Base-by-base conservation (phyloP, 768 basidiomycete species). In the Hericium alpestre region DNA sequence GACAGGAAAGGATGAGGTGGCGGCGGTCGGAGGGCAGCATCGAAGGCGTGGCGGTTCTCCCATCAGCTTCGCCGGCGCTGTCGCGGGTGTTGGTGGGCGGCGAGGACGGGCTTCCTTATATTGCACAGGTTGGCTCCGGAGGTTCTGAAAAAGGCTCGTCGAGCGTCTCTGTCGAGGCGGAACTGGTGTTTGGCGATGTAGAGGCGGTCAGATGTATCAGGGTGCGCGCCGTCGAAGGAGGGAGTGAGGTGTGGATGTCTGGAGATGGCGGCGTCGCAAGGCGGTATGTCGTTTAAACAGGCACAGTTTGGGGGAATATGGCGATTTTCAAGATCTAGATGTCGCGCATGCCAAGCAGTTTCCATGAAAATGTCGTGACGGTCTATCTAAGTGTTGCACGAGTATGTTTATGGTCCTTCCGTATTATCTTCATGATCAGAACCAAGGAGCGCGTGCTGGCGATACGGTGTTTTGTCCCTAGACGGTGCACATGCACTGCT, bases 131-230 rank as follows among this genome's bases (percentile, higher is more conserved):
- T n/a, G 18, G 23, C 18, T 32, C 32, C 32, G 32, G 32, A 32
- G 32, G 32, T 32, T 32, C 32, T 32, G 51, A 53, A n/a, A 38
- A 41, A 9, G 25, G 15, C 32, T 18, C 47, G 8, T 15, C 38
- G 13, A 18, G 11, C 27, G 50, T 46, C 10, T 47, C 54, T 6
- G 39, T 61, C 32, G 47, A 51, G 13, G 20, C 25, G 32, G 62
- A 63, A 37, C 48, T 63, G 38, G 62, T 63, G 20, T 63, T 61
- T 38, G 60, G 62, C 48, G 54, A 63, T 32, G 57, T 63, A 9
- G 62, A 63, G 53, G 62, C 60, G 8, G 60, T 56, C 18, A 54
- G 62, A 16, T 52, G 57, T 32, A 39, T 58, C 22, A 54, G 49
- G 23, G 20, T 23, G 15, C n/a, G 20, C 8, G 16, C 51, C 23